Conservation (phyloP, 2,329 filamentous ascomycete genomes). For the Acephala macrosclerotiorum region DNA sequence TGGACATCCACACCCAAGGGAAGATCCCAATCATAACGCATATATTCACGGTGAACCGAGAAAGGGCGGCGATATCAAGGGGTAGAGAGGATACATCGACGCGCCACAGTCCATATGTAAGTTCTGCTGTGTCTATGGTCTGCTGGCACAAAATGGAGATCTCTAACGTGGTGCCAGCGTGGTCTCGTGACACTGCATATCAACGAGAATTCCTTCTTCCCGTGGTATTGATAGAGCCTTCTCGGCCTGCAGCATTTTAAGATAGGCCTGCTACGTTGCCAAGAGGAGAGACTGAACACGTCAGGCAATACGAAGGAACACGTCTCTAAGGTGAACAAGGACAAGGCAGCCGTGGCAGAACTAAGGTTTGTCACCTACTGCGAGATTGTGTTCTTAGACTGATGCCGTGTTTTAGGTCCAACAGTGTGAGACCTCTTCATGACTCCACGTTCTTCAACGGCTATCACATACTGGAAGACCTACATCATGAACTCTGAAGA, state of each 20-base stretch:
- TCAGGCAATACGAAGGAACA: background rate
- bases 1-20: conserved; percentile 10
- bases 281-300: conserved; percentile 1
- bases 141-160: conserved; percentile 2
- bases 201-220: conserved; percentile 6
- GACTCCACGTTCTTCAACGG: background rate
- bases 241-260: background rate
- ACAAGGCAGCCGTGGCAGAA: background rate
- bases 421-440: background rate
- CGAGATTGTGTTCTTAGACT: background rate
- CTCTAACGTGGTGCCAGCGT: conserved; percentile 6
- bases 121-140: background rate
- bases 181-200: conserved; percentile 26
- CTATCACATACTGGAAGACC: background rate
- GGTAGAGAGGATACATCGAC: background rate
- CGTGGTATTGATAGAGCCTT: conserved; percentile 2
- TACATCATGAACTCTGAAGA: background rate
- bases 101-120: background rate
- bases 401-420: background rate
- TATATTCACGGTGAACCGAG: background rate
- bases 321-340: background rate
- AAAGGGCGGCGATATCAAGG: background rate
- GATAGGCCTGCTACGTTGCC: background rate
- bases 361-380: background rate
- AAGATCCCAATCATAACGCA: background rate